A percentile compares a stretch with the other conserved stretches of the same genome.
Evolutionary conservation across 2,329 filamentous ascomycete genomes (phyloP).

Genomic region (Hypoxylon sp.): DNA sequence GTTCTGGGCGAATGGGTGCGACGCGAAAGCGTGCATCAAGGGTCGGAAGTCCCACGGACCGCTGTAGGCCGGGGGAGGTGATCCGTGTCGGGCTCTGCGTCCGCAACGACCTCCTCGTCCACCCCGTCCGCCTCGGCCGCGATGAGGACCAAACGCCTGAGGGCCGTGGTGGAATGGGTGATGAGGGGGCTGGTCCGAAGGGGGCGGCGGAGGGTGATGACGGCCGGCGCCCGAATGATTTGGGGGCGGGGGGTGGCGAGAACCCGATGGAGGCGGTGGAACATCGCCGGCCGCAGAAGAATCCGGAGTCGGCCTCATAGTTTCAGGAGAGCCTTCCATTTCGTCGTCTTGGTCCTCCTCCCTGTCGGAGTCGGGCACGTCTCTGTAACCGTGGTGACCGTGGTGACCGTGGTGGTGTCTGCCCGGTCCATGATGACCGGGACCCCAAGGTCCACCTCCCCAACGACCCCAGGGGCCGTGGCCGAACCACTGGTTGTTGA

Average conservation of each 20-base stretch:
- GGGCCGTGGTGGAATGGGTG: slow-evolving; percentile 42
- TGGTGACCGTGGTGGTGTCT: slow-evolving; percentile 41
- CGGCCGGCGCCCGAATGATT: slow-evolving; percentile 24
- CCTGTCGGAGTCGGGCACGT: slow-evolving; percentile 44
- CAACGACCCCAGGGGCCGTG: slow-evolving; percentile 35
- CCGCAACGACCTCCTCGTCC: slow-evolving; percentile 38
- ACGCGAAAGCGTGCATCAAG: slow-evolving; percentile 55
- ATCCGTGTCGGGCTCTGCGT: slow-evolving; percentile 41
- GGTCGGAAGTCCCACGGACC: slow-evolving; percentile 54
- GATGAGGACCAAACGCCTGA: slow-evolving; percentile 32
- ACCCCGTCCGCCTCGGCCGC: slow-evolving; percentile 38
- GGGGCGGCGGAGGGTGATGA: slow-evolving; percentile 39
- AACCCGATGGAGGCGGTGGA: slow-evolving; percentile 23
- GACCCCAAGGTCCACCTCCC: slow-evolving; percentile 29
- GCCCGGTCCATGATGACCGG: slow-evolving; percentile 31
- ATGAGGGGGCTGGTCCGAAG: slow-evolving; percentile 33
- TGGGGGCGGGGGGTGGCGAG: slow-evolving; percentile 29
- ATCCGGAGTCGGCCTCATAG: slow-evolving; percentile 43
- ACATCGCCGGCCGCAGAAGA: slow-evolving; percentile 30
- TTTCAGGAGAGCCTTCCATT: slow-evolving; percentile 53
- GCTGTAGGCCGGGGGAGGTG: slow-evolving; percentile 43
- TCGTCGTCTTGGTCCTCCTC: slow-evolving; percentile 48
- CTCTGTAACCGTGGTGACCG: slow-evolving; percentile 44
- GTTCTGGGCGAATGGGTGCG: slow-evolving; percentile 58
- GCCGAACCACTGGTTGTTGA: slow-evolving; percentile 36